These are phyloP conservation scores for Clarireedia hainanense DNA, from an alignment of 2,329 filamentous ascomycete genomes.

Conservation along the genomic window DNA sequence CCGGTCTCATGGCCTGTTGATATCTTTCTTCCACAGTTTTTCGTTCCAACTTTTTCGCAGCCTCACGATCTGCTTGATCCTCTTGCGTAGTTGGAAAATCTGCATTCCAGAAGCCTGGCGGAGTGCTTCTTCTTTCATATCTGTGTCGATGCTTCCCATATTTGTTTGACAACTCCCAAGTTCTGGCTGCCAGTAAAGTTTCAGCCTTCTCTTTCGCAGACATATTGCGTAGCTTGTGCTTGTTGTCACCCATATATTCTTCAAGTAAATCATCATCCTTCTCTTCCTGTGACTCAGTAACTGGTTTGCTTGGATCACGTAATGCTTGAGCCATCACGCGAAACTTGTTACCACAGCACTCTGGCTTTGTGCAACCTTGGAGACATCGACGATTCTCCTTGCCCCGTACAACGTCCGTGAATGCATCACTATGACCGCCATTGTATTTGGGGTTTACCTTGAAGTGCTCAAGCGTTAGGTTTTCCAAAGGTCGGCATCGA, in stretches of 20 bases:
- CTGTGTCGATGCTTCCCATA: constrained; percentile 71
- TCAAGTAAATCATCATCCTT: constrained; percentile 46
- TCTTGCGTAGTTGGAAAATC: constrained; percentile 91
- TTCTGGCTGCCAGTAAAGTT: constrained; percentile 68
- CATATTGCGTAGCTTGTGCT: constrained; percentile 53
- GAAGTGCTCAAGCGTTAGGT: constrained; percentile 47
- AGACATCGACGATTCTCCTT: constrained; percentile 51
- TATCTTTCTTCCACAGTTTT: constrained; percentile 64
- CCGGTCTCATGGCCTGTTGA: constrained; percentile 70
- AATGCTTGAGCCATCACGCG: constrained; percentile 23
- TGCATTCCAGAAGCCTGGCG: constrained; percentile 83
- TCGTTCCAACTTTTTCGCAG: constrained; percentile 55
- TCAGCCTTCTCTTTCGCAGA: constrained; percentile 52
- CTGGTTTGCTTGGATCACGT: constrained; percentile 12
- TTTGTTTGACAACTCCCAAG: constrained; percentile 62
- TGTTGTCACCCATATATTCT: constrained; percentile 45
- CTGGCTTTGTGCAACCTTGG: constrained; percentile 50
- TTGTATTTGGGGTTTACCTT: constrained; percentile 56
- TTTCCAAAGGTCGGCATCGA: constrained; percentile 33
- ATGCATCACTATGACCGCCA: constrained; percentile 51
- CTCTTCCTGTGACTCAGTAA: constrained; percentile 23
- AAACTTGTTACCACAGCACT: constrained; percentile 41
- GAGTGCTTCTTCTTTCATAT: constrained; percentile 62
- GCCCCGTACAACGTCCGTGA: constrained; percentile 50
- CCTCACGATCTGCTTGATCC: constrained; percentile 53